Percentiles rank a stretch among this genome's conserved stretches.
Evolutionary conservation across 1,284 basidiomycete genomes (phyloP).

Genomic region (Trichosporon inkin): DNA sequence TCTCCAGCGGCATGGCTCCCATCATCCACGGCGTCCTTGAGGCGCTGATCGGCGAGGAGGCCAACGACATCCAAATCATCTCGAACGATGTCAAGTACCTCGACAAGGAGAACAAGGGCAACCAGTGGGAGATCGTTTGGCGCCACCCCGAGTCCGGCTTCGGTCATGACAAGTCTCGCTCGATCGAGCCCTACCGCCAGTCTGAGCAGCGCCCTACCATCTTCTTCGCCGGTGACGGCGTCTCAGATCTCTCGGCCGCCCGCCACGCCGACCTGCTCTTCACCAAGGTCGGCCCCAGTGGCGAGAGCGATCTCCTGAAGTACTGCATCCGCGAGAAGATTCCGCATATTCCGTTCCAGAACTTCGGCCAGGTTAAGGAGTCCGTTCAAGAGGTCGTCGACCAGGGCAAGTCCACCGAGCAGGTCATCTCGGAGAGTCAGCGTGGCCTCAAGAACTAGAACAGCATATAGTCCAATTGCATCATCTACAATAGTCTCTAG

Average conservation of each 20-base stretch:
- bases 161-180: constrained; percentile 89
- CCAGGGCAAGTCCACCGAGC: constrained; percentile 30
- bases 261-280: constrained; percentile 83
- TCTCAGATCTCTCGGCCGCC: constrained; percentile 89
- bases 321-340: constrained; percentile 60
- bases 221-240: constrained; percentile 94
- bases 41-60: constrained; percentile 69
- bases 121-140: constrained; percentile 75
- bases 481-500: not conserved
- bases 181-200: constrained; percentile 77
- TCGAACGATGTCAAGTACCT: constrained; percentile 72
- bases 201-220: constrained; percentile 68
- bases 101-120: constrained; percentile 58
- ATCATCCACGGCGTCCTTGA: constrained; percentile 78
- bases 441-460: not conserved
- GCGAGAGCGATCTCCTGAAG: constrained; percentile 76
- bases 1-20: constrained; percentile 90
- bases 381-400: constrained; percentile 63
- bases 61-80: constrained; percentile 76
- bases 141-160: constrained; percentile 80
- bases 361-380: constrained; percentile 49
- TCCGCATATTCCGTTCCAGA: constrained; percentile 48
- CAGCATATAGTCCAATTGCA: not conserved
- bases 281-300: constrained; percentile 71
- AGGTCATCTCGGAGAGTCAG: constrained; percentile 42